phyloP scores from a whole-genome alignment of 176 grass and related monocot genomes.

The Microstegium vimineum region DNA sequence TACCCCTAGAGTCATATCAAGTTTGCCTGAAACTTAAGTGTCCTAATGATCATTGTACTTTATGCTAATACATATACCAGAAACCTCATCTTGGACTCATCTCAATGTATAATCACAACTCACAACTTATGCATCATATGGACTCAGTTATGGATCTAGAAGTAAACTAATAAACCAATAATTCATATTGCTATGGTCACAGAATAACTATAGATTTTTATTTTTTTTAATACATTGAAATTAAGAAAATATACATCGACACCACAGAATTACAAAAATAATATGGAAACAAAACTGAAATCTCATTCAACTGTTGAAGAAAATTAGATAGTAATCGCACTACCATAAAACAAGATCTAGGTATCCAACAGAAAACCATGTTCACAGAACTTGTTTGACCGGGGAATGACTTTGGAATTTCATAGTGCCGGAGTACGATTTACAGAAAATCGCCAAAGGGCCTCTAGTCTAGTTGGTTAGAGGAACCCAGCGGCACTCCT shows the following conservation, averaged over 20 bases:
- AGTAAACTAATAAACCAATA: conserved; percentile 22
- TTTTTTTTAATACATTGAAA: background rate
- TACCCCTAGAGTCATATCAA: conserved; percentile 12
- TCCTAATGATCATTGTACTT: conserved; percentile 13
- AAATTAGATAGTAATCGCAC: background rate
- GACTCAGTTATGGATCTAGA: conserved; percentile 13
- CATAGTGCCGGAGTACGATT: background rate
- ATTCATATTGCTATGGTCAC: background rate
- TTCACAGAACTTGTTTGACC: background rate
- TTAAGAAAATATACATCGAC: background rate
- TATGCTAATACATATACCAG: background rate
- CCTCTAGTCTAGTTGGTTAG: too few relatives aligned
- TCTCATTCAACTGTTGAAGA: background rate
- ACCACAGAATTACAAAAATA: background rate
- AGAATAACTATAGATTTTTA: background rate
- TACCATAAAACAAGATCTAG: background rate
- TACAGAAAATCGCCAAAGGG: too few relatives aligned
- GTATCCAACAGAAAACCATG: background rate
- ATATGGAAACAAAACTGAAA: background rate
- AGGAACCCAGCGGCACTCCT: too few relatives aligned
- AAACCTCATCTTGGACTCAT: conserved; percentile 8
- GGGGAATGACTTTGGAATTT: background rate
- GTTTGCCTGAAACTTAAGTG: background rate
- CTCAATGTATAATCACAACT: background rate
- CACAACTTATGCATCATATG: background rate